Base-by-base conservation (phyloP, 2,329 filamentous ascomycete genomes). In the Hypoxylon sp. region DNA sequence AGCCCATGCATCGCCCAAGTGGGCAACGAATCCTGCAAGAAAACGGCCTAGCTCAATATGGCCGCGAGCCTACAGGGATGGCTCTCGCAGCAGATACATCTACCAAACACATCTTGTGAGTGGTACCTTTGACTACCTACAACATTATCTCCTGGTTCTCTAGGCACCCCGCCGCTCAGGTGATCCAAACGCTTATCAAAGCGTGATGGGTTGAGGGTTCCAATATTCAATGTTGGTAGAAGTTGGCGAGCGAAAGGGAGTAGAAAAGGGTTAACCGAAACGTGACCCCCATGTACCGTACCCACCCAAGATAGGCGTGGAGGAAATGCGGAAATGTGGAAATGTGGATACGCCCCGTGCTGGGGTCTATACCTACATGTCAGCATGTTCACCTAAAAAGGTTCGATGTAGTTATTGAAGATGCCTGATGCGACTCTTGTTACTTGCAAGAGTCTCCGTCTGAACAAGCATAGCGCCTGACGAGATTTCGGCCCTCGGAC, bases 11-110 rank as follows among this genome's bases (percentile, higher is more conserved):
- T 60, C 14, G 55, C 58, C 65, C 63, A 54, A 66, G 68, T 63
- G 63, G 70, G 66, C 64, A 71, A 64, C 30, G 27, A 61, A 44
- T 65, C 54, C 68, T 67, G 46, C 58, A 64, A 69, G 60, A 44
- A 44, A 55, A 49, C 30, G 62, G 55, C 46, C 58, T 68, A 56
- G 44, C 61, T 63, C 14, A 27, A 66, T 58, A 66, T 42, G 42
- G 61, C 30, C 20, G 33, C 27, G 61, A 51, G 54, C 31, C 46
- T 60, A 58, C 54, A 60, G 57, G 53, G 60, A 61, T 64, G 51
- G 40, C 35, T 64, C 57, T 58, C 50, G 64, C 31, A 59, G 50
- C 46, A 61, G n/a, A 14, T 50, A 33, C 22, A 51, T 13, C 31
- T 66, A 56, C 58, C 48, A 49, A 62, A 30, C 20, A 66, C 37